phyloP scores from a whole-genome alignment of 2,329 filamentous ascomycete genomes.

The Colletotrichum falcatum region DNA sequence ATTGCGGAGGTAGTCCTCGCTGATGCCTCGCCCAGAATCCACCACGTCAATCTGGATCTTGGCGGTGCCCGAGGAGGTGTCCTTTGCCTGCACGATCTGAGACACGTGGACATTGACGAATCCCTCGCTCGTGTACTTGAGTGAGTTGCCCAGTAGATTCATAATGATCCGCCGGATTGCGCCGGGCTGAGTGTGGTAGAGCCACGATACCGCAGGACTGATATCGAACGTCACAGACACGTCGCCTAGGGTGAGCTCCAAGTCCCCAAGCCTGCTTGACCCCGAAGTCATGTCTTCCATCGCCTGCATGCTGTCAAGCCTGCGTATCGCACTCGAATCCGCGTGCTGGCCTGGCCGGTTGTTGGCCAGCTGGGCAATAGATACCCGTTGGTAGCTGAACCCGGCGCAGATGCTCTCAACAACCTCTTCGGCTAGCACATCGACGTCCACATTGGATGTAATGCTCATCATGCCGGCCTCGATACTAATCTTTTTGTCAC shows the following conservation, averaged over 20 bases:
- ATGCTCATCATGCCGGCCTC: conserved; percentile 43
- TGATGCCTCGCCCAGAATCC: conserved; percentile 76
- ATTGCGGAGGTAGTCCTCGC: conserved; percentile 69
- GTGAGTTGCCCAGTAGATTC: conserved; percentile 72
- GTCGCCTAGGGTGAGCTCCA: conserved; percentile 26
- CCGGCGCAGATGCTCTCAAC: conserved; percentile 54
- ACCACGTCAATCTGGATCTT: conserved; percentile 60
- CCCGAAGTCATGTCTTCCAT: conserved; percentile 37
- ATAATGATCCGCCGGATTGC: conserved; percentile 66
- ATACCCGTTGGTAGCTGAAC: conserved; percentile 49
- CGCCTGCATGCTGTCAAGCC: conserved; percentile 41
- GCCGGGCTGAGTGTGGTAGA: conserved; percentile 66
- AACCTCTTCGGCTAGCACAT: conserved; percentile 52
- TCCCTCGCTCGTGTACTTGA: conserved; percentile 67
- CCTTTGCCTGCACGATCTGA: conserved; percentile 27
- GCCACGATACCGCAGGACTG: conserved; percentile 60
- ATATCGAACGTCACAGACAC: conserved; percentile 64
- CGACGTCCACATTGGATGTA: conserved; percentile 48
- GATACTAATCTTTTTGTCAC: conserved; percentile 23
- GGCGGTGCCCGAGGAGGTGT: background rate
- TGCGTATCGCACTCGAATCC: conserved; percentile 27
- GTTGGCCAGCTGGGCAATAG: conserved; percentile 17
- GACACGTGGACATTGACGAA: conserved; percentile 48
- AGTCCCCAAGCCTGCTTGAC: conserved; percentile 12
- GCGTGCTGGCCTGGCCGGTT: conserved; percentile 14